Base-by-base conservation (phyloP, 108 stramenopile species). In the Skeletonema marinoi region DNA sequence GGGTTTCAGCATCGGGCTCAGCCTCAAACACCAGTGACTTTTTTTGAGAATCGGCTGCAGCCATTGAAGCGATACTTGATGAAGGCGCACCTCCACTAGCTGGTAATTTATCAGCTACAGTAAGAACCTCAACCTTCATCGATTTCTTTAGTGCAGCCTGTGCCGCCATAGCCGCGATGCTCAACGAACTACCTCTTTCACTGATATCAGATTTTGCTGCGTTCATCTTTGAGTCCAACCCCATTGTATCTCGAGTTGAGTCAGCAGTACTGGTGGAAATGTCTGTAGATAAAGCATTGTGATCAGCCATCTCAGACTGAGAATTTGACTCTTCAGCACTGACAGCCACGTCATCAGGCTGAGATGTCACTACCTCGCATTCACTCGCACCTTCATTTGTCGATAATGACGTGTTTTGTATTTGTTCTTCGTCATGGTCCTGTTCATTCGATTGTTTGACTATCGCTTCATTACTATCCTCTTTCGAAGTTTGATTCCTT, bases 171-270 rank as follows among this genome's bases (percentile, higher is more conserved):
- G 35, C 35, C 0, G 35, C 35, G 6, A 61, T 46, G 19, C 51
- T 38, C n/a, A 66, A n/a, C 32, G 35, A 69, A 6, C 17, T 8
- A 12, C 36, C 74, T 61, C 21, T 63, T 42, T 14, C 33, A 48
- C 73, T 8, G 31, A 16, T 36, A 59, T 78, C 54, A 69, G 66
- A 10, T n/a, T 31, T 54, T 78, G 80, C 74, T 32, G 19, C 12
- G 8, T 73, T 33, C 19, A 21, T 6, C n/a, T n/a, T n/a, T n/a
- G n/a, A n/a, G n/a, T n/a, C n/a, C 13, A 39, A 5, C n/a, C 5
- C 29, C 3, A 33, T 65, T 61, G 41, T 30, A 11, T 68, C 54
- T 73, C 30, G 9, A 13, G 10, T 25, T 31, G 35, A 68, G 6
- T 6, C 35, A 6, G 35, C 1, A 36, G 35, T 36, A 36, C 35